Percentiles rank a stretch among this genome's conserved stretches.
Conservation (phyloP, 331 rosid species). For the Acacia concinna region DNA sequence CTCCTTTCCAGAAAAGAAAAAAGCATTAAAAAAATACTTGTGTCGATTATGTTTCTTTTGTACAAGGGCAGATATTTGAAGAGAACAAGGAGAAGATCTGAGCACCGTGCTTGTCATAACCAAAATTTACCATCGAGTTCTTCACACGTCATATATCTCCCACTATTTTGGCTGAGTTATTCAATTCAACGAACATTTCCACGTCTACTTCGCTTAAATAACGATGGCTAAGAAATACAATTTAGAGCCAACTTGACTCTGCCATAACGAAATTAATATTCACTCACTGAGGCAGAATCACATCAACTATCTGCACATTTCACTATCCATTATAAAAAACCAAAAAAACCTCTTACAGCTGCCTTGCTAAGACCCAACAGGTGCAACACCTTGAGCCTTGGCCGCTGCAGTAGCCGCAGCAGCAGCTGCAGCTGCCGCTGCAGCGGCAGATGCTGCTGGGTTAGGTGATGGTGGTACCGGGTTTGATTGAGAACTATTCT, state of each 20-base stretch:
- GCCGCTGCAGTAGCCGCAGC: conserved; percentile 34
- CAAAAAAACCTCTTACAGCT: not conserved
- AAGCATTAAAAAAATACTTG: not conserved
- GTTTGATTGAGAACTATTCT: conserved; percentile 55
- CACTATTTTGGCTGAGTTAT: not conserved
- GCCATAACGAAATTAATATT: conserved; percentile 19
- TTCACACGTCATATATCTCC: not conserved
- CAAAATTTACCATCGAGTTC: not conserved
- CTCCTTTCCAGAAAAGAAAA: not conserved
- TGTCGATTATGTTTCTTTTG: not conserved
- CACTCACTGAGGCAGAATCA: conserved; percentile 17
- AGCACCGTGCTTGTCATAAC: not conserved
- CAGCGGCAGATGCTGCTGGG: conserved; percentile 21
- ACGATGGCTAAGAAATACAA: conserved; percentile 1
- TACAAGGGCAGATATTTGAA: not conserved
- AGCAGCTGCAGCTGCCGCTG: conserved; percentile 29
- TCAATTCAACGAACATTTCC: not conserved
- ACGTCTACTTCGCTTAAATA: conserved; percentile 20
- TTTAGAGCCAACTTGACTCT: conserved; percentile 16
- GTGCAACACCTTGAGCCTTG: conserved; percentile 34
- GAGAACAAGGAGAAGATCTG: not conserved
- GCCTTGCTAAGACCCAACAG: conserved; percentile 22
- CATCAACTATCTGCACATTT: conserved; percentile 35
- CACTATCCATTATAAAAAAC: conserved; percentile 5
- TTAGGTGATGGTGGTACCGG: conserved; percentile 19